These are phyloP conservation scores for Fraxinus angustifolia DNA, from an alignment of 305 asterid genomes.

Conservation along the genomic window DNA sequence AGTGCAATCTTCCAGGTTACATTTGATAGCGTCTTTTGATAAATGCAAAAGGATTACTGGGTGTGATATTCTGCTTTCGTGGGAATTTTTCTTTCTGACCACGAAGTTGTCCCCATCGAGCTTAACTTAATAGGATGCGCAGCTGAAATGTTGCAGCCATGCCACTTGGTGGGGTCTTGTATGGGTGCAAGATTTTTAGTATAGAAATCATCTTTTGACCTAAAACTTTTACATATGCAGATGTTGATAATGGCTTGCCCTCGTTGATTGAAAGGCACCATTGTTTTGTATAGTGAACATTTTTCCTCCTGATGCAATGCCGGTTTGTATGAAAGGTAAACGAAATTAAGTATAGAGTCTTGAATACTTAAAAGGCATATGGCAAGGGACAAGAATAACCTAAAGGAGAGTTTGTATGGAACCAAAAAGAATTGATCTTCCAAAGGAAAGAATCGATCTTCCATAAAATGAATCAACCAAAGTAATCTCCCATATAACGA, in stretches of 20 bases:
- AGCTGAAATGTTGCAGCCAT: background rate
- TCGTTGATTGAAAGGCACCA: conserved; percentile 6
- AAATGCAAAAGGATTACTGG: background rate
- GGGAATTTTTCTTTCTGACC: background rate
- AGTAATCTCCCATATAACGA: no score
- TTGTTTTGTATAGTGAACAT: conserved; percentile 20
- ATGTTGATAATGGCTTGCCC: conserved; percentile 18
- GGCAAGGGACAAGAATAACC: no score
- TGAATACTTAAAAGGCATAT: no score
- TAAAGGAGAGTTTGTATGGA: no score
- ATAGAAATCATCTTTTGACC: background rate
- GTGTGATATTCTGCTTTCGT: background rate
- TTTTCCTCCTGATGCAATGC: conserved; percentile 3
- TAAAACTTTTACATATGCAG: background rate
- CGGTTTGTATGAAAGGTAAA: background rate
- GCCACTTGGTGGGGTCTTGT: background rate
- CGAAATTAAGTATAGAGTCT: no score
- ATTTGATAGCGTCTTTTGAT: background rate
- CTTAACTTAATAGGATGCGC: background rate
- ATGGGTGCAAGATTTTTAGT: background rate
- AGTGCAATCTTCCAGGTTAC: background rate
- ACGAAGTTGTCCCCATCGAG: background rate
- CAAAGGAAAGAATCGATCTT: no score
- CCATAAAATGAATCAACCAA: no score
- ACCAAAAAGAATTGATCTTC: no score